Evolutionary conservation across 805 yeast species (phyloP).

Genomic region (Metschnikowia vanudenii): DNA sequence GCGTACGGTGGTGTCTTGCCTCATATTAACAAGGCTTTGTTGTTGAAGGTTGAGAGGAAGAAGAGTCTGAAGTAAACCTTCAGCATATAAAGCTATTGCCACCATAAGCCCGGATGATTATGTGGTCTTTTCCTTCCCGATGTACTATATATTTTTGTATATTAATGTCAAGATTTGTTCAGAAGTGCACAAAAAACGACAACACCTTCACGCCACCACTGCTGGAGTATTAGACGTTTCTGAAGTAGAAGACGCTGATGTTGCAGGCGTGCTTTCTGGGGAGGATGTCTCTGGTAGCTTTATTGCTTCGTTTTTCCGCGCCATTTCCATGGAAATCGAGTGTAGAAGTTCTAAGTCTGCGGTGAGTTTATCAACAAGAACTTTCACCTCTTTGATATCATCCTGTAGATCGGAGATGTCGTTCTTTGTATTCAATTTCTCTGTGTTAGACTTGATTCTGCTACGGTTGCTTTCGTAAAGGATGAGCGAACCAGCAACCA

Average conservation of each 20-base stretch:
- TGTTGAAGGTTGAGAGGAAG: conserved; percentile 32
- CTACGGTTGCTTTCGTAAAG: conserved; percentile 70
- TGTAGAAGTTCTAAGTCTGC: conserved; percentile 14
- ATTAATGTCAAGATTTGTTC: conserved; percentile 14
- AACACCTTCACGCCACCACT: neutral
- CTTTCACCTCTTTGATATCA: conserved; percentile 59
- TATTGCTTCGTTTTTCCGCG: neutral
- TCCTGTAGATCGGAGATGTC: conserved; percentile 69
- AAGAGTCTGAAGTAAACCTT: conserved; percentile 21
- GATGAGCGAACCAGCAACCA: conserved; percentile 76
- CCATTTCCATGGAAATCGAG: conserved; percentile 1
- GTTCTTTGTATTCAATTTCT: conserved; percentile 67
- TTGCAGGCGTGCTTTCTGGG: neutral
- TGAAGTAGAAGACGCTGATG: neutral
- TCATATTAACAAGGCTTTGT: conserved; percentile 34
- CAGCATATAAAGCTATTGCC: neutral
- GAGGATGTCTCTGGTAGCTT: neutral
- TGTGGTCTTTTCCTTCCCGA: conserved; percentile 5
- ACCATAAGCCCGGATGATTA: conserved; percentile 1
- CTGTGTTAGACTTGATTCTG: conserved; percentile 57
- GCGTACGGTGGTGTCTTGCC: conserved; percentile 37
- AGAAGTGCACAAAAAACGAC: neutral
- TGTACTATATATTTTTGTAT: conserved; percentile 22
- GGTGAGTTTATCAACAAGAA: conserved; percentile 16
- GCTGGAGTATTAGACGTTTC: neutral